These are phyloP conservation scores for Anthracocystis setariae DNA, from an alignment of 1,284 basidiomycete genomes.

Conservation along the genomic window DNA sequence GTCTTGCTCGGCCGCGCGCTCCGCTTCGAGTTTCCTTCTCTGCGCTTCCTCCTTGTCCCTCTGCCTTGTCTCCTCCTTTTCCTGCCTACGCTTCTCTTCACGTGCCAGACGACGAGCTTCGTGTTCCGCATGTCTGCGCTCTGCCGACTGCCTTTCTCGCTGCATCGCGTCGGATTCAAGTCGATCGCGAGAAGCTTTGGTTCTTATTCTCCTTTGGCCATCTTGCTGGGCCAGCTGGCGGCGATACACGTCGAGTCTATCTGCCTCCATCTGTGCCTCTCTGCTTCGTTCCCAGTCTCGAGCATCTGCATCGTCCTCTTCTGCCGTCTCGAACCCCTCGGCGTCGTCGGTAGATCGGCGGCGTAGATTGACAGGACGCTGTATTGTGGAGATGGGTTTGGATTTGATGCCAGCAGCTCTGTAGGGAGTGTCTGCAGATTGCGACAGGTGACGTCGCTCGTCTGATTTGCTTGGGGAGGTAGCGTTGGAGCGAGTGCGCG, in stretches of 20 bases:
- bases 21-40: conserved; percentile 19
- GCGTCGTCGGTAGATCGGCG: conserved; percentile 33
- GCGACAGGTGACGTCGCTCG: conserved; percentile 17
- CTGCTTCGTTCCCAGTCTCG: conserved; percentile 43
- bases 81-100: conserved; percentile 13
- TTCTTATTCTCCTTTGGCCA: conserved; percentile 20
- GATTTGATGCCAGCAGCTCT: conserved; percentile 15
- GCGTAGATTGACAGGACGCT: conserved; percentile 13
- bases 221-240: conserved; percentile 34
- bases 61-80: conserved; percentile 3
- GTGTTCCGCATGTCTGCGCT: conserved; percentile 19
- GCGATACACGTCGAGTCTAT: conserved; percentile 28
- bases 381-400: conserved; percentile 2
- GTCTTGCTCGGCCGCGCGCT: conserved; percentile 28
- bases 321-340: conserved; percentile 43
- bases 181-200: conserved; percentile 22
- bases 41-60: conserved; percentile 27
- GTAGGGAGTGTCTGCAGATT: conserved; percentile 10
- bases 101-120: conserved; percentile 28
- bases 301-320: conserved; percentile 41
- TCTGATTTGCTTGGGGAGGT: conserved; percentile 10
- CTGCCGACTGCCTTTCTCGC: conserved; percentile 17
- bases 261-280: conserved; percentile 35
- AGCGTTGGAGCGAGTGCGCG: conserved; percentile 18
- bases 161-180: conserved; percentile 9